phyloP scores from a whole-genome alignment of 2,329 filamentous ascomycete genomes.

The Aspergillus sp. region DNA sequence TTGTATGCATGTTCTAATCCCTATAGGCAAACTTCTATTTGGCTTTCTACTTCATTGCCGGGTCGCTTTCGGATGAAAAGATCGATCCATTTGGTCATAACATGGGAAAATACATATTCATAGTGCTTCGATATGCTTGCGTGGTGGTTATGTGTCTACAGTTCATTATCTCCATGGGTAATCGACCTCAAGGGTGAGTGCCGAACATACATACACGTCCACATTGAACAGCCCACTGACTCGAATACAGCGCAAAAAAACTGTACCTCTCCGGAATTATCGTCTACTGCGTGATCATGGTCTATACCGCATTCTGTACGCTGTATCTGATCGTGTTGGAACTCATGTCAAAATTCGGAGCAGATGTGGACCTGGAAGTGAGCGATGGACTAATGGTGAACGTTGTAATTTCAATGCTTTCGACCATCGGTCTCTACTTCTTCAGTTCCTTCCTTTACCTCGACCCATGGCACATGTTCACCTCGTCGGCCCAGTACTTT shows the following conservation, averaged over 20 bases:
- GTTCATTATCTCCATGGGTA: conserved; percentile 95
- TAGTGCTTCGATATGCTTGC: conserved; percentile 78
- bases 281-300: conserved; percentile 91
- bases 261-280: conserved; percentile 87
- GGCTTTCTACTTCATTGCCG: conserved; percentile 96
- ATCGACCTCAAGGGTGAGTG: conserved; percentile 81
- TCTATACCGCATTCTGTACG: conserved; percentile 86
- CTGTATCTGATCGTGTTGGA: conserved; percentile 89
- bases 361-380: conserved; percentile 53
- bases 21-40: conserved; percentile 89
- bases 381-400: conserved; percentile 94
- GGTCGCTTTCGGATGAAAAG: conserved; percentile 74
- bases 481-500: conserved; percentile 87
- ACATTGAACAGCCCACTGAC: not conserved
- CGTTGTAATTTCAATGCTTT: conserved; percentile 83
- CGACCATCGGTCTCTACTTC: conserved; percentile 92
- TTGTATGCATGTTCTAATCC: not conserved
- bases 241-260: conserved; percentile 63
- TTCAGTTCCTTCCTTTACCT: conserved; percentile 95
- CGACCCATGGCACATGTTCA: conserved; percentile 99
- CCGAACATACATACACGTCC: not conserved
- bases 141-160: conserved; percentile 88
- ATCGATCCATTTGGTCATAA: conserved; percentile 91
- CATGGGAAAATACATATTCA: conserved; percentile 82
- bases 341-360: conserved; percentile 54